Conservation (phyloP, 73 alveolate genomes). For the Tetrahymena borealis region DNA sequence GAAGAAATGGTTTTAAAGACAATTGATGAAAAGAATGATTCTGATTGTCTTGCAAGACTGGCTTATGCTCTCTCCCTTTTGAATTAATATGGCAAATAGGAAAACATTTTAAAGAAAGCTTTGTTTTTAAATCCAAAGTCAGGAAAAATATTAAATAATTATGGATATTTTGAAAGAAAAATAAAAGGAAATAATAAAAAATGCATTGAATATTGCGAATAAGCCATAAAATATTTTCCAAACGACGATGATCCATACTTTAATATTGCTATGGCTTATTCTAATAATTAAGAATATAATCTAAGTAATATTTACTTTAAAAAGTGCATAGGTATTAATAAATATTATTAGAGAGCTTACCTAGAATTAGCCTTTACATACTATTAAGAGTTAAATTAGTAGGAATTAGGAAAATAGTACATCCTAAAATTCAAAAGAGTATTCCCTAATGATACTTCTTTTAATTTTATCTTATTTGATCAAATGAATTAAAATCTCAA, state of each 20-base stretch:
- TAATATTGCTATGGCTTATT: background rate
- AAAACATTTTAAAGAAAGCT: background rate
- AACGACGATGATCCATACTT: background rate
- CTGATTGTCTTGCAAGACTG: background rate
- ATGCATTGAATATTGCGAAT: background rate
- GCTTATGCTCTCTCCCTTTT: background rate
- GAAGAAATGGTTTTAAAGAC: no score
- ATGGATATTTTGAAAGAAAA: background rate
- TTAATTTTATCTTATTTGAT: no score
- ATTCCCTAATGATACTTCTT: no score
- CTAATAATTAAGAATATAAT: background rate
- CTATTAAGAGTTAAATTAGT: no score
- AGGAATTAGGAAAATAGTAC: no score
- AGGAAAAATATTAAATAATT: background rate
- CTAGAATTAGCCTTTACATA: background rate
- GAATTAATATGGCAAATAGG: background rate
- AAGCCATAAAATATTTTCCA: background rate
- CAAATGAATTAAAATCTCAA: no score
- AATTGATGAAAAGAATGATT: background rate
- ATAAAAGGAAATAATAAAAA: background rate
- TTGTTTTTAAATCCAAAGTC: background rate
- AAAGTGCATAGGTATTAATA: background rate
- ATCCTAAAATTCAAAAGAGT: no score
- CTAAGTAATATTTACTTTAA: background rate
- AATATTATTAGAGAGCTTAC: background rate